Conservation (phyloP, 495 filamentous ascomycete genomes). For the Penicillium daleae region DNA sequence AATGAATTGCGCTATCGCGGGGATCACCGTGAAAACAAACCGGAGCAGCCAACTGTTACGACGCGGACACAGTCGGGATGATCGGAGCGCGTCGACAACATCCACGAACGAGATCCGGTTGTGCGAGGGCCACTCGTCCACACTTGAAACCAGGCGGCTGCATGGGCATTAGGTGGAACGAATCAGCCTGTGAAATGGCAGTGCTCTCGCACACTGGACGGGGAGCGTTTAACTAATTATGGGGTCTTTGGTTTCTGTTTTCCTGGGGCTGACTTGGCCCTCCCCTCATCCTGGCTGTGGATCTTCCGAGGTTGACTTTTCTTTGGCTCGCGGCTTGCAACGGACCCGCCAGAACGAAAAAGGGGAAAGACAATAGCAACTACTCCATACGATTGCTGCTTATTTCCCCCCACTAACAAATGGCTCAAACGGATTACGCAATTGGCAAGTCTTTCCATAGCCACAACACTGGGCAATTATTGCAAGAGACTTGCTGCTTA, state of each 20-base stretch:
- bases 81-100: constrained; percentile 11
- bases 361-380: neutral
- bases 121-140: constrained; percentile 8
- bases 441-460: constrained; percentile 12
- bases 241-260: neutral
- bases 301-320: constrained; percentile 41
- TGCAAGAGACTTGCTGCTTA: constrained; percentile 2
- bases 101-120: constrained; percentile 19
- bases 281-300: constrained; percentile 40
- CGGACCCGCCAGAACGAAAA: constrained; percentile 16
- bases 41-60: constrained; percentile 17
- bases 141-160: constrained; percentile 19
- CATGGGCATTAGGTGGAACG: constrained; percentile 6
- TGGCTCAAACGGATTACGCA: constrained; percentile 29
- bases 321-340: constrained; percentile 37
- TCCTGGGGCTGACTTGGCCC: constrained; percentile 22
- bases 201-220: constrained; percentile 16
- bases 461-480: neutral
- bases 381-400: neutral
- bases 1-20: constrained; percentile 13
- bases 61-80: constrained; percentile 20
- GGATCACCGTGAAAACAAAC: constrained; percentile 15
- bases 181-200: constrained; percentile 28
- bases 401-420: neutral
- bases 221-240: constrained; percentile 1